A percentile compares a stretch with the other conserved stretches of the same genome.
These are phyloP conservation scores for Ophiostoma montium DNA, from an alignment of 2,329 filamentous ascomycete species.

Conservation along the genomic window DNA sequence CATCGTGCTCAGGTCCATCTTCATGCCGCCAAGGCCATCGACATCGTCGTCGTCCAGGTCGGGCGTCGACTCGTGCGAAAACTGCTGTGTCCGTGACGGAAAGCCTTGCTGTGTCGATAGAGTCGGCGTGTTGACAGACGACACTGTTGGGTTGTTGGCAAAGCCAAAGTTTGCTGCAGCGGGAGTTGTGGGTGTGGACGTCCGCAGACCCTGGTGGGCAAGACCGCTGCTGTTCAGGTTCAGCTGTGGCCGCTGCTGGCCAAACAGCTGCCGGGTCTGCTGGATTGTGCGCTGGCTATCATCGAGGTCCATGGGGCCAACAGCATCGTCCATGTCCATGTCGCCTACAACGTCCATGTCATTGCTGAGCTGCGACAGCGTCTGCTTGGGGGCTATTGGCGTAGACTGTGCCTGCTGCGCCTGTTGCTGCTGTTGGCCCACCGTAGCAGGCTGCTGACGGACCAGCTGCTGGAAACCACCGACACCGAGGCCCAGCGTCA, in stretches of 20 bases:
- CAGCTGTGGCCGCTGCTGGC: conserved; percentile 55
- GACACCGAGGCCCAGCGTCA: conserved; percentile 16
- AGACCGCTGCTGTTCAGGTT: conserved; percentile 66
- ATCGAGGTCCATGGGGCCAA: conserved; percentile 50
- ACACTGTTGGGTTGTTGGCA: conserved; percentile 89
- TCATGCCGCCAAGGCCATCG: conserved; percentile 43
- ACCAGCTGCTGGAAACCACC: conserved; percentile 28
- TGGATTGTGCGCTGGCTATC: conserved; percentile 52
- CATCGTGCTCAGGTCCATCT: conserved; percentile 44
- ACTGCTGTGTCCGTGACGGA: conserved; percentile 41
- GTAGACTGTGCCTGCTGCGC: conserved; percentile 14
- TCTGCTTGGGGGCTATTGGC: conserved; percentile 12
- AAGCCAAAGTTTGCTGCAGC: conserved; percentile 63
- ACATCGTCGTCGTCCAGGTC: conserved; percentile 62
- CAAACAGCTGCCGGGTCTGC: conserved; percentile 55
- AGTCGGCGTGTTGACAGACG: conserved; percentile 90
- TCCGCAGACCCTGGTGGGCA: conserved; percentile 65
- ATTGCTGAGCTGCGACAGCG: conserved; percentile 23
- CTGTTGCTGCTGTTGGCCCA: conserved; percentile 17
- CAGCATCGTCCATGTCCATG: conserved; percentile 90
- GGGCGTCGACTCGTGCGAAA: conserved; percentile 33
- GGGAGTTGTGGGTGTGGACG: conserved; percentile 76
- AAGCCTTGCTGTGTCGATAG: conserved; percentile 60
- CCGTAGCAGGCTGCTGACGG: conserved; percentile 26
- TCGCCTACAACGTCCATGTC: conserved; percentile 81